Percentiles rank a stretch among this genome's conserved stretches.
Conservation (phyloP, 179 eudicot species). For the Camellia oleifera region DNA sequence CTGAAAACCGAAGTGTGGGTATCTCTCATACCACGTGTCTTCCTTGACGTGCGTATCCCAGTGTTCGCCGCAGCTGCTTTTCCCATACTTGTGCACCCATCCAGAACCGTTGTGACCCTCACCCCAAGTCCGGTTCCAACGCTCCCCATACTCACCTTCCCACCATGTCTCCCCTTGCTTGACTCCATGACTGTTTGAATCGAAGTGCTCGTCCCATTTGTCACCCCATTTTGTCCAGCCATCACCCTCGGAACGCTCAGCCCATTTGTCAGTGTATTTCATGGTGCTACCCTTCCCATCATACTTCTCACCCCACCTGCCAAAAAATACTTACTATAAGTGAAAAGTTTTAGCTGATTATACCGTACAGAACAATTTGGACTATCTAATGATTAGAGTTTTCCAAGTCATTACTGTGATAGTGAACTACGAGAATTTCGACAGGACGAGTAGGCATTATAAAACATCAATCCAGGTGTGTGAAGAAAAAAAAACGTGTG, state of each 20-base stretch:
- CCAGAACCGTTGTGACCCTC: conserved; percentile 86
- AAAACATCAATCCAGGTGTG: not conserved
- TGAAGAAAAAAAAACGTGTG: not conserved
- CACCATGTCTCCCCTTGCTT: conserved; percentile 97
- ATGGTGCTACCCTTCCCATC: conserved; percentile 78
- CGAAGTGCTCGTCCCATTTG: conserved; percentile 90
- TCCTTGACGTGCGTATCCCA: conserved; percentile 82
- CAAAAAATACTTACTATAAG: not conserved
- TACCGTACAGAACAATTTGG: not conserved
- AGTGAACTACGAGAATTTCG: not conserved
- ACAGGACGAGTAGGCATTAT: not conserved
- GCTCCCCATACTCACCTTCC: conserved; percentile 74
- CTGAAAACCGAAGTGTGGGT: conserved; percentile 74
- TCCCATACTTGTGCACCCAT: conserved; percentile 93
- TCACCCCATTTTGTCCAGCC: conserved; percentile 96
- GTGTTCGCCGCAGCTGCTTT: conserved; percentile 83
- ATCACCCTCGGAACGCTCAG: conserved; percentile 77
- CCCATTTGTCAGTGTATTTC: conserved; percentile 97
- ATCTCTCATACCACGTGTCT: conserved; percentile 87
- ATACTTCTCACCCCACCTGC: conserved; percentile 93
- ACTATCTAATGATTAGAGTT: not conserved
- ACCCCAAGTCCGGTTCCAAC: conserved; percentile 95
- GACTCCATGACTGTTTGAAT: conserved; percentile 51
- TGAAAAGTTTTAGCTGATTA: not conserved
- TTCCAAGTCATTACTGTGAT: not conserved